Percentiles rank a stretch among this genome's conserved stretches.
These are phyloP conservation scores for Hypoxylon sp. DNA, from an alignment of 2,329 filamentous ascomycete genomes.

Conservation along the genomic window DNA sequence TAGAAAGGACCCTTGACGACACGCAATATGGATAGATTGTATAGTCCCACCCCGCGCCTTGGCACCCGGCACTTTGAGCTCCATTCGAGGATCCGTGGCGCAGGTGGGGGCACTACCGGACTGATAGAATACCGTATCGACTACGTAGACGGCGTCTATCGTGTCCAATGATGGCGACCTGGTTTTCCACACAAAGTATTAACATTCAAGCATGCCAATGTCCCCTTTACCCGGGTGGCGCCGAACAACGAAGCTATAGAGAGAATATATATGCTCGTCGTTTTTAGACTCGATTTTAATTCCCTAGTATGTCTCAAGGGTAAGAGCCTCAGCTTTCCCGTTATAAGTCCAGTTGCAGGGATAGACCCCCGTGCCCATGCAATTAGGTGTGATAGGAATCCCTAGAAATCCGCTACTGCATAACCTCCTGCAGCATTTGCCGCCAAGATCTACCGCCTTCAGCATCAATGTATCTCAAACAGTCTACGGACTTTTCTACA, in stretches of 20 bases:
- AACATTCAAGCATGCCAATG: slow-evolving; percentile 10
- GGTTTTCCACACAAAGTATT: slow-evolving; percentile 6
- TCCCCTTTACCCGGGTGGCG: slow-evolving; percentile 41
- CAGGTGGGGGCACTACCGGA: slow-evolving; percentile 33
- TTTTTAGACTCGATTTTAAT: slow-evolving; percentile 13
- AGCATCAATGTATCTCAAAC: slow-evolving; percentile 43
- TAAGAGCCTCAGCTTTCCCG: slow-evolving; percentile 40
- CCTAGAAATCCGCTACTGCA: slow-evolving; percentile 32
- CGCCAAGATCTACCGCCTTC: slow-evolving; percentile 35
- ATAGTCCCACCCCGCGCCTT: slow-evolving; percentile 46
- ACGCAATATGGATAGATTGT: slow-evolving; percentile 47
- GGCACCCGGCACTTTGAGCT: slow-evolving; percentile 46
- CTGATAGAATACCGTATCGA: slow-evolving; percentile 20
- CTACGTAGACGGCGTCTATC: slow-evolving; percentile 34
- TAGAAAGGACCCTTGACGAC: slow-evolving; percentile 32
- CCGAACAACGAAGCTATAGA: slow-evolving; percentile 38
- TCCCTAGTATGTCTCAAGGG: slow-evolving; percentile 22
- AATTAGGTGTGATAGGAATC: slow-evolving; percentile 31
- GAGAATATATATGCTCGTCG: slow-evolving; percentile 3
- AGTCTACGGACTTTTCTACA: slow-evolving; percentile 34
- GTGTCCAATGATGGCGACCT: slow-evolving; percentile 32
- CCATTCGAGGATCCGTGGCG: slow-evolving; percentile 37
- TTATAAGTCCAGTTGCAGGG: slow-evolving; percentile 25
- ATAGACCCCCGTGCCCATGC: slow-evolving; percentile 32
- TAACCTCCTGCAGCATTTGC: slow-evolving; percentile 30